Conservation (phyloP, 208 protist genomes). For the Acanthamoeba comandoni region DNA sequence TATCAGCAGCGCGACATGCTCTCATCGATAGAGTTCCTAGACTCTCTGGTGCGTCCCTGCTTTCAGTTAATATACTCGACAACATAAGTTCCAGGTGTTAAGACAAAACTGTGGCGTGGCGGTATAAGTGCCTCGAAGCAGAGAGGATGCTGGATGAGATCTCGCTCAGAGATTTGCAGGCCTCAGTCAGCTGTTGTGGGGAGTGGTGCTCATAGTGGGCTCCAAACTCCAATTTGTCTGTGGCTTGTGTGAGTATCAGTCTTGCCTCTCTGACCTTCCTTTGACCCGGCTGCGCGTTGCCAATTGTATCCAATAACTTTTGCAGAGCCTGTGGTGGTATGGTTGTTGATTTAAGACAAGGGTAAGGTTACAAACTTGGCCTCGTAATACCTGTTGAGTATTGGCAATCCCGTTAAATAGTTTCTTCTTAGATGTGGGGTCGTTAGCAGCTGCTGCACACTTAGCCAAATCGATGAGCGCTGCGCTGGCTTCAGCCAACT, state of each 20-base stretch:
- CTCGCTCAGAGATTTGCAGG: slow-evolving; percentile 35
- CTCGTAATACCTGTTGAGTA: slow-evolving; percentile 19
- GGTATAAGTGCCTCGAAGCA: too few species aligned
- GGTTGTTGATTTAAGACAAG: neutral
- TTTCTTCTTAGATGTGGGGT: slow-evolving; percentile 11
- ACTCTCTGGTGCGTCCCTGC: slow-evolving; percentile 11
- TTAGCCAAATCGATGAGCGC: slow-evolving; percentile 46
- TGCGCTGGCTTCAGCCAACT: slow-evolving; percentile 55
- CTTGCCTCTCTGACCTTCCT: slow-evolving; percentile 33
- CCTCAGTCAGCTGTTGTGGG: slow-evolving; percentile 20
- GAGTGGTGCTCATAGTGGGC: slow-evolving; percentile 17
- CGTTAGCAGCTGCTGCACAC: neutral
- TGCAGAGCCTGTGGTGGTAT: neutral
- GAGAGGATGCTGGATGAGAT: slow-evolving; percentile 40
- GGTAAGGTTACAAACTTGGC: neutral
- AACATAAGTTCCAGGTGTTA: too few species aligned
- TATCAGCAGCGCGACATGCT: slow-evolving; percentile 6
- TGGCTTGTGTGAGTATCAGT: neutral
- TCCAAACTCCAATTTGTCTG: slow-evolving; percentile 54
- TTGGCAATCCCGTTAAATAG: slow-evolving; percentile 28
- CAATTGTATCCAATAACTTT: neutral
- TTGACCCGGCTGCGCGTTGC: slow-evolving; percentile 33
- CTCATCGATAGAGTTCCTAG: slow-evolving; percentile 54
- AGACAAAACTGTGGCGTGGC: too few species aligned
- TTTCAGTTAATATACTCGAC: neutral